phyloP scores from a whole-genome alignment of 116 monocot species.

The Trichopus zeylanicus region DNA sequence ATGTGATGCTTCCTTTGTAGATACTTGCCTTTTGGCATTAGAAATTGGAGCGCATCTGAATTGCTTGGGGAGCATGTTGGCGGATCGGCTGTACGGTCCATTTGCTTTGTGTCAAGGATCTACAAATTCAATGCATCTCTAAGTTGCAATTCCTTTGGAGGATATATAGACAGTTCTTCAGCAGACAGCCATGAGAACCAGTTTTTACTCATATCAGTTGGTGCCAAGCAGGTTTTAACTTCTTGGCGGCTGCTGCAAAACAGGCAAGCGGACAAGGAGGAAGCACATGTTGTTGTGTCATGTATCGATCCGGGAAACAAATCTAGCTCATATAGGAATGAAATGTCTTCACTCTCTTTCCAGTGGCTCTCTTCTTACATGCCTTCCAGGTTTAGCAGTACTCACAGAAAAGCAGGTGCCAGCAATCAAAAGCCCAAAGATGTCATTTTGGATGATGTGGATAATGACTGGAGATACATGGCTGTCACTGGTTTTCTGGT shows the following conservation, averaged over 20 bases:
- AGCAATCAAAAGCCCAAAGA: background rate
- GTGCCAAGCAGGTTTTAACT: slow-evolving; percentile 92
- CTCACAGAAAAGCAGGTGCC: slow-evolving; percentile 1
- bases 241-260: slow-evolving; percentile 73
- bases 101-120: slow-evolving; percentile 57
- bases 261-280: slow-evolving; percentile 6
- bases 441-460: slow-evolving; percentile 1
- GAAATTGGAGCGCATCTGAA: slow-evolving; percentile 56
- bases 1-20: slow-evolving; percentile 17
- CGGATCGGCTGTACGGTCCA: slow-evolving; percentile 89
- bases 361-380: slow-evolving; percentile 84
- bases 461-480: slow-evolving; percentile 97
- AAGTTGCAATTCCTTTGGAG: slow-evolving; percentile 5
- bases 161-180: slow-evolving; percentile 8
- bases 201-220: slow-evolving; percentile 75
- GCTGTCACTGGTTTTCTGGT: slow-evolving; percentile 89
- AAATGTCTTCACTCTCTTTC: slow-evolving; percentile 38
- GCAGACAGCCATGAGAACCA: slow-evolving; percentile 16
- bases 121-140: slow-evolving; percentile 16
- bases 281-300: background rate
- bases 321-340: slow-evolving; percentile 3
- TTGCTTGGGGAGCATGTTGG: slow-evolving; percentile 94
- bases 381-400: slow-evolving; percentile 38
- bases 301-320: slow-evolving; percentile 8
- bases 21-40: slow-evolving; percentile 18